A percentile compares a stretch with the other conserved stretches of the same genome.
Conservation (phyloP, 2,329 filamentous ascomycete genomes). For the Zymoseptoria tritici region DNA sequence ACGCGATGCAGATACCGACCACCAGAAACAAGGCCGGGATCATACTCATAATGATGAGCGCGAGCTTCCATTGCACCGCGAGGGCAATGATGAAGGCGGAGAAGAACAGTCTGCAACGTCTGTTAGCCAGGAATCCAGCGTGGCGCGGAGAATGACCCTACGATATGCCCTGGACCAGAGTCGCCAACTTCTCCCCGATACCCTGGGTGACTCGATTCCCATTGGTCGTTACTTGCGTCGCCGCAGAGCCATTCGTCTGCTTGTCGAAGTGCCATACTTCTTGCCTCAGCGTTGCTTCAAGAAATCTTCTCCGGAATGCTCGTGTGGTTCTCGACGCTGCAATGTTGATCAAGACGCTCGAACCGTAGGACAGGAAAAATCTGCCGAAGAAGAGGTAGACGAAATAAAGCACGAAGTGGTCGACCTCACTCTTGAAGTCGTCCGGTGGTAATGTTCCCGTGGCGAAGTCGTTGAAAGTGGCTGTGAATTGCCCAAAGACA, state of each 20-base stretch:
- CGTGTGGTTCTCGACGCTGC: conserved; percentile 46
- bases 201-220: conserved; percentile 34
- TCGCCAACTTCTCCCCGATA: conserved; percentile 35
- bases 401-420: conserved; percentile 53
- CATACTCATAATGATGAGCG: conserved; percentile 41
- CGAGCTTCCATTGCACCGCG: conserved; percentile 37
- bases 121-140: not conserved
- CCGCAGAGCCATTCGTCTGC: conserved; percentile 41
- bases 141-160: not conserved
- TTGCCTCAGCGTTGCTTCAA: conserved; percentile 56
- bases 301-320: conserved; percentile 51
- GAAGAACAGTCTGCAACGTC: conserved; percentile 27
- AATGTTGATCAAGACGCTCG: conserved; percentile 38
- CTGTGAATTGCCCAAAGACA: conserved; percentile 46
- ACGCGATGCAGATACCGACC: conserved; percentile 26
- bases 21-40: conserved; percentile 38
- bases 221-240: conserved; percentile 21
- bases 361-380: conserved; percentile 55
- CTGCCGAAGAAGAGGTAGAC: conserved; percentile 63
- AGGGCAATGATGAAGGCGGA: conserved; percentile 36
- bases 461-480: conserved; percentile 39
- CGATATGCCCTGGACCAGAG: conserved; percentile 29
- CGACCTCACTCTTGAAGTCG: conserved; percentile 17
- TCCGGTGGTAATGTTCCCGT: conserved; percentile 8
- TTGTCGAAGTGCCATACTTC: conserved; percentile 62